These are phyloP conservation scores for Exophiala lecanii-corni DNA, from an alignment of 2,329 filamentous ascomycete species.

Conservation along the genomic window DNA sequence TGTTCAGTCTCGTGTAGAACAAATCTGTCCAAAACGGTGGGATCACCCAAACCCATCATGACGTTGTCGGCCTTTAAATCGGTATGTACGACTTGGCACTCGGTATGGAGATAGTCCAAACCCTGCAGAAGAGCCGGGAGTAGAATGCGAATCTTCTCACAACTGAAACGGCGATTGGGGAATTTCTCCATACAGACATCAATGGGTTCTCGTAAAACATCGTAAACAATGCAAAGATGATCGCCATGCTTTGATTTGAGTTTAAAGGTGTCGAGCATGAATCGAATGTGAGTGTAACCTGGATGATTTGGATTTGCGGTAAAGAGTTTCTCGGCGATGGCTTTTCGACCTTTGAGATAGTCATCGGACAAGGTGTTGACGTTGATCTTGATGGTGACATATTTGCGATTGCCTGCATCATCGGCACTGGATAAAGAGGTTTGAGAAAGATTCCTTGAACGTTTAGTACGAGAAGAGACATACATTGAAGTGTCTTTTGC, in stretches of 20 bases:
- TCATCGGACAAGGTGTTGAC: slow-evolving; percentile 29
- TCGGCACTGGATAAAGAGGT: slow-evolving; percentile 9
- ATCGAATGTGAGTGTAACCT: slow-evolving; percentile 33
- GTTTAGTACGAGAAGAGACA: neutral
- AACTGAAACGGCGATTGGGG: slow-evolving; percentile 26
- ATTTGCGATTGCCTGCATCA: slow-evolving; percentile 24
- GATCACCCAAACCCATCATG: slow-evolving; percentile 33
- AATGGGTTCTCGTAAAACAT: slow-evolving; percentile 37
- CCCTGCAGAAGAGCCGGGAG: slow-evolving; percentile 36
- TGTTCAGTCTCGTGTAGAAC: slow-evolving; percentile 31
- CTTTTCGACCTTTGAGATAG: slow-evolving; percentile 24
- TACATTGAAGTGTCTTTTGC: slow-evolving; percentile 32
- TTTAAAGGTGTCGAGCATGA: slow-evolving; percentile 33
- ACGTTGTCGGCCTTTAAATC: slow-evolving; percentile 45
- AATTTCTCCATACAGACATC: slow-evolving; percentile 34
- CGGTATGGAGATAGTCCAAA: slow-evolving; percentile 39
- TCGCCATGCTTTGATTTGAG: slow-evolving; percentile 30
- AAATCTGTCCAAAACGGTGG: slow-evolving; percentile 31
- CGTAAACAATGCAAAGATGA: slow-evolving; percentile 37
- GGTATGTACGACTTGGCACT: slow-evolving; percentile 41
- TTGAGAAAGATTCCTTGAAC: neutral
- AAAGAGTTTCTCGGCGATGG: slow-evolving; percentile 34
- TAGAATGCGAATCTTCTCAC: slow-evolving; percentile 31
- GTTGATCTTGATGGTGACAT: slow-evolving; percentile 35
- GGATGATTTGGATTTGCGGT: slow-evolving; percentile 31